Conservation (phyloP, 2,329 filamentous ascomycete species). For the Biscogniauxia mediterranea region DNA sequence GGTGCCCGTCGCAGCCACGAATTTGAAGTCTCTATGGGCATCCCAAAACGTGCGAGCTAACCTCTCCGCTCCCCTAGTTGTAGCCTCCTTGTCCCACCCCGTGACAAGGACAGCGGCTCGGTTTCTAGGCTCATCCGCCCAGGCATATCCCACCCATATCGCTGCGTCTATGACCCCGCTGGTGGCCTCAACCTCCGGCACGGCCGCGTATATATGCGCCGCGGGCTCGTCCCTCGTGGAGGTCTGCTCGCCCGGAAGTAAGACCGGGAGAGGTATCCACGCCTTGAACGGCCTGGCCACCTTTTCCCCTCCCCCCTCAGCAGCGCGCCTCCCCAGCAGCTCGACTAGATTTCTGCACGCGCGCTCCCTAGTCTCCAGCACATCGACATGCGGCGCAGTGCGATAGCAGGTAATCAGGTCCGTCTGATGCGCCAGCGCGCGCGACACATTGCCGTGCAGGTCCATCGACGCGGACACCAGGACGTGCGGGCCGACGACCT, state of each 20-base stretch:
- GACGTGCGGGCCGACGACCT: constrained; percentile 43
- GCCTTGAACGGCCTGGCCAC: constrained; percentile 45
- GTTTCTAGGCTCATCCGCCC: constrained; percentile 54
- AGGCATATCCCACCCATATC: constrained; percentile 56
- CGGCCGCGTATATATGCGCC: constrained; percentile 47
- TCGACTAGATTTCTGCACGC: constrained; percentile 49
- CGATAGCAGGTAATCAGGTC: constrained; percentile 54
- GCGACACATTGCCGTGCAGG: constrained; percentile 54
- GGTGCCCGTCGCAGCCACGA: constrained; percentile 50
- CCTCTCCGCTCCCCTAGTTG: constrained; percentile 41
- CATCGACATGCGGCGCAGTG: constrained; percentile 51
- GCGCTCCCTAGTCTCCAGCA: constrained; percentile 47
- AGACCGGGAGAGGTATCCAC: constrained; percentile 50
- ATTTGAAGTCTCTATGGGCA: constrained; percentile 45
- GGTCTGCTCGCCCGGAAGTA: constrained; percentile 54
- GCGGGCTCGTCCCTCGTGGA: constrained; percentile 53
- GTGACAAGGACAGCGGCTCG: constrained; percentile 49
- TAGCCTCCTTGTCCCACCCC: constrained; percentile 44
- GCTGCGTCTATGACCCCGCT: constrained; percentile 48
- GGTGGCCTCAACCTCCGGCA: constrained; percentile 41
- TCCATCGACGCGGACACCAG: constrained; percentile 56
- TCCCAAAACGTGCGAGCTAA: constrained; percentile 49
- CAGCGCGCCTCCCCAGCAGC: constrained; percentile 31
- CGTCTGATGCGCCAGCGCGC: constrained; percentile 45
- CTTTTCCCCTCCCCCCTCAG: constrained; percentile 9